Base-by-base conservation (phyloP, 805 yeast genomes). In the Peterozyma xylosa region DNA sequence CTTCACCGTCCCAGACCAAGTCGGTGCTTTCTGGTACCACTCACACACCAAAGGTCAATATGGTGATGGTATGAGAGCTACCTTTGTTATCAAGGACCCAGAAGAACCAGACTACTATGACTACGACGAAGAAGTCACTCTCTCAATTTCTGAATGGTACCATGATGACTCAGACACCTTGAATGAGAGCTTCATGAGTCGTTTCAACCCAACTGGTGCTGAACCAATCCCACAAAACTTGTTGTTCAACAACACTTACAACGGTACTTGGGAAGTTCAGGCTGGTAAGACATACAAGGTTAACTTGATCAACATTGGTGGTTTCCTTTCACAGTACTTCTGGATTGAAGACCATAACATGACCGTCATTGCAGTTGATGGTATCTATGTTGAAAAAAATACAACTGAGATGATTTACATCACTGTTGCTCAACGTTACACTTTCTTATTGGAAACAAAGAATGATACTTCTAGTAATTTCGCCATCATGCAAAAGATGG, bases 11-110 rank as follows among this genome's bases (percentile, higher is more conserved):
- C 76, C 76, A 41, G 71, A 71, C 53, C 96, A 93, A 66, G 78
- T 72, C 46, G 99, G 99, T 56, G 76, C 96, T 15, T 93, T 72
- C 73, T 93, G 99, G 99, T 93, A 91, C 72, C 99, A 93, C 65
- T 87, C 98, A 30, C 99, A 93, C 67, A 79, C 90, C 33, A 64
- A 73, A 17, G 91, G 90, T 53, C 95, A 90, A 65, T 89, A 89
- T 56, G 90, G 93, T 63, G 98, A 93, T 60, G 99, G 99, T 60
- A 74, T 85, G 79, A 75, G 89, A 67, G 93, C 83, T 56, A 68
- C 77, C 16, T 76, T 91, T 51, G 73, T 93, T 51, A 82, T 93
- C 54, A 86, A 81, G 52, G 78, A 74, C 37, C 70, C 71, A 14
- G 61, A 63, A n/a, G 59, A 58, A 30, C 60, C 62, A 30, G 74